Evolutionary conservation across 164 flowering plant genomes (phyloP).

Genomic region (Dillenia suffruticosa): DNA sequence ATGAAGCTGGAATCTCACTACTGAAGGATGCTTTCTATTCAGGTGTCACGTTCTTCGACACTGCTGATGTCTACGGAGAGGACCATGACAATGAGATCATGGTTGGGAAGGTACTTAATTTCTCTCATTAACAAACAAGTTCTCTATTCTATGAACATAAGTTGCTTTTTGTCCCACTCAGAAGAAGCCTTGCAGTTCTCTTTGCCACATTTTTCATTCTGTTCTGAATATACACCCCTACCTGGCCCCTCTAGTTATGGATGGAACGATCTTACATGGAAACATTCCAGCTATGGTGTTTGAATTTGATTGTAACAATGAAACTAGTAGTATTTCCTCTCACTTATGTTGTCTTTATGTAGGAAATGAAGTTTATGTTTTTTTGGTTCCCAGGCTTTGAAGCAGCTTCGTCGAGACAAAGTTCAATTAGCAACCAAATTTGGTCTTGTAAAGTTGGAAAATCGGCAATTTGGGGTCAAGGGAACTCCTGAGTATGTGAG

Average conservation of each 20-base stretch:
- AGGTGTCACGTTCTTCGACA: constrained; percentile 32
- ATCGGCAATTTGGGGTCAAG: neutral
- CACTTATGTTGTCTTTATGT: too few species aligned
- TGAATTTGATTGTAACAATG: too few species aligned
- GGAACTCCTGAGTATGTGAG: constrained; percentile 18
- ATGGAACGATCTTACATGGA: too few species aligned
- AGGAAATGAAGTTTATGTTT: neutral
- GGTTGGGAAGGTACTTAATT: constrained; percentile 27
- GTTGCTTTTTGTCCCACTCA: too few species aligned
- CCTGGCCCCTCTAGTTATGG: too few species aligned
- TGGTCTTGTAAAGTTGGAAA: constrained; percentile 4
- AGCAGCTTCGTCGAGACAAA: constrained; percentile 13
- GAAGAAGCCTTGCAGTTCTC: too few species aligned
- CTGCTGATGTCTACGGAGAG: constrained; percentile 25
- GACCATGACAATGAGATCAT: constrained; percentile 18
- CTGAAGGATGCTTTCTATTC: constrained; percentile 21
- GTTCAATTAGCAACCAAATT: constrained; percentile 17
- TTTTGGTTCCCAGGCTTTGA: constrained; percentile 12
- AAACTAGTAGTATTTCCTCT: too few species aligned
- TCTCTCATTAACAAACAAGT: too few species aligned
- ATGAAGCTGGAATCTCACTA: constrained; percentile 24
- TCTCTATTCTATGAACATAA: too few species aligned
- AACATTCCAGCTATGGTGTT: too few species aligned
- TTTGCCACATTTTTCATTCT: too few species aligned
- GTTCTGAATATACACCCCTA: too few species aligned